Evolutionary conservation across 495 filamentous ascomycete genomes (phyloP), one percentile per base, ranked within the genome.

Genomic region (Neurospora tetraspora): DNA sequence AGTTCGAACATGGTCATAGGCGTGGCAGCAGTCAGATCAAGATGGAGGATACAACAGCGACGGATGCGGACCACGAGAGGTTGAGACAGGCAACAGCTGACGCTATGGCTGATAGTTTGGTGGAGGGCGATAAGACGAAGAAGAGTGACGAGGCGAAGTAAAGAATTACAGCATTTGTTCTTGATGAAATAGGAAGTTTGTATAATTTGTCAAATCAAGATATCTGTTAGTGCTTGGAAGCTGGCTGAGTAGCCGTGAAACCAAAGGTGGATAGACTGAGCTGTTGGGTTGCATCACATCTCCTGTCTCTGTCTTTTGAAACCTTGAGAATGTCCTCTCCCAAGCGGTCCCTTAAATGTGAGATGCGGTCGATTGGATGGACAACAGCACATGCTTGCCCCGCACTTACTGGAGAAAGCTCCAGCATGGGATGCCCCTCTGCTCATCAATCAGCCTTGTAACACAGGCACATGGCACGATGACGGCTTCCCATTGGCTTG

Each of bases 31-130:
- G 81, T 76, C 85, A 83, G 68, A 83, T 83, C 73, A 87, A 89
- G 73, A 76, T 85, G 72, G 89, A 92, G 74, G 92, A 93, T 80
- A 83, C 79, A n/a, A 65, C 53, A 65, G 53, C 53, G 2, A 65
- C 53, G 53, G 53, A 65, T 65, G 53, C 53, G 23, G 91, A 92
- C 79, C 83, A 82, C 27, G 91, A 93, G 73, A 85, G 89, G 77
- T 76, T 92, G 75, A 92, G 93, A 83, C 86, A 90, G 80, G 89
- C 90, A 8, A 91, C 90, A 34, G 87, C 86, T 43, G 91, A 92
- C 79, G 88, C 88, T 39, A 89, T 89, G 86, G 82, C 85, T 12
- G 88, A 87, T 20, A 83, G 81, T 71, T 72, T 86, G 72, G 84
- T 86, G 65, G 80, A 79, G 68, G 53, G 53, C 1, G 79, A 78